These are phyloP conservation scores for Colletotrichum karsti DNA, from an alignment of 2,329 filamentous ascomycete species.

Conservation along the genomic window DNA sequence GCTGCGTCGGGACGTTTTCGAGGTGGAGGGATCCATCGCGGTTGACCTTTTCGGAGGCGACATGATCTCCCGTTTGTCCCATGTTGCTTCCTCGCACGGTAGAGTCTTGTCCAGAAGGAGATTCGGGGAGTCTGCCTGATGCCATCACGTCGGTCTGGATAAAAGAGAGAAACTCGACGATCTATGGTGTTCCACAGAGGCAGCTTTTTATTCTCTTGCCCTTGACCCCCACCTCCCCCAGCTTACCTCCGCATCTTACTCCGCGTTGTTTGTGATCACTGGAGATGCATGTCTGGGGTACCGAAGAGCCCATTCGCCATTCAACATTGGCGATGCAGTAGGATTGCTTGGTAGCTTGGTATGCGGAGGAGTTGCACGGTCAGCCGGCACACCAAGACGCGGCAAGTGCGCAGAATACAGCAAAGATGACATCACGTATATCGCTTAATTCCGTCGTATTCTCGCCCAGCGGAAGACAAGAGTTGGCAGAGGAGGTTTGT, in stretches of 20 bases:
- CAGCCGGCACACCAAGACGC: too few species aligned
- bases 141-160: too few species aligned
- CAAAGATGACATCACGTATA: background rate
- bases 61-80: too few species aligned
- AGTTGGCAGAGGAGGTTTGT: conserved; percentile 13
- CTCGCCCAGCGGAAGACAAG: conserved; percentile 10
- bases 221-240: conserved; percentile 8
- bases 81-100: background rate
- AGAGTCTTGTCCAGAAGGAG: background rate
- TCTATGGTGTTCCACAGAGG: background rate
- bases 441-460: background rate
- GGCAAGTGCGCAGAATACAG: too few species aligned
- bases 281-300: background rate
- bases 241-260: background rate
- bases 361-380: background rate
- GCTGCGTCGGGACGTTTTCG: background rate
- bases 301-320: background rate
- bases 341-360: background rate
- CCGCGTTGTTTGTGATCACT: background rate
- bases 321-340: background rate
- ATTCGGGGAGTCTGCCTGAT: too few species aligned
- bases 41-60: background rate
- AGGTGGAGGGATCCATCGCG: background rate
- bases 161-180: background rate
- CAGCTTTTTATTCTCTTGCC: background rate